Conservation (phyloP, 306 rosid species). For the Dalbergia cochinchinensis region DNA sequence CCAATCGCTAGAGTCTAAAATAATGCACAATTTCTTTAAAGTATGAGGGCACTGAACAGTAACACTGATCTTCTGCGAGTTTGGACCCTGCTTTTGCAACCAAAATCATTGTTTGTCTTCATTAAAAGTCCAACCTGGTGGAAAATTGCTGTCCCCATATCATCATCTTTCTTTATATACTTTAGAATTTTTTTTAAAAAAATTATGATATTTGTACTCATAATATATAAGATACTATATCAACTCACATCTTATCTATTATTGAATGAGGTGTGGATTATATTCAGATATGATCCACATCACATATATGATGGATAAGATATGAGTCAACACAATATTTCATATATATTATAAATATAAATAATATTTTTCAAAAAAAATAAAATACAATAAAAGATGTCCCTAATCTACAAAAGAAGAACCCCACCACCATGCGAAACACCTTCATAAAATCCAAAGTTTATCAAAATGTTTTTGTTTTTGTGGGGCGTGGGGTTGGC, state of each 20-base stretch:
- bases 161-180: neutral
- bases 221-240: no score
- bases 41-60: slow-evolving; percentile 21
- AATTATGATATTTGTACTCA: no score
- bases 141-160: slow-evolving; percentile 49
- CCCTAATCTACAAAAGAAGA: slow-evolving; percentile 52
- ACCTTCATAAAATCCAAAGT: slow-evolving; percentile 44
- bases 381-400: no score
- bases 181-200: no score
- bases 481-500: slow-evolving; percentile 46
- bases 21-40: slow-evolving; percentile 33
- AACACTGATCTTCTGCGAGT: slow-evolving; percentile 44
- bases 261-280: no score
- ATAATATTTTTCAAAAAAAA: no score
- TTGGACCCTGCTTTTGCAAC: slow-evolving; percentile 60
- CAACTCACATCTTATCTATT: no score
- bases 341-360: no score
- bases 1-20: slow-evolving; percentile 47
- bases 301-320: no score
- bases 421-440: slow-evolving; percentile 50
- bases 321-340: no score
- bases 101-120: slow-evolving; percentile 58
- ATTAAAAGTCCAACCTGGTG: slow-evolving; percentile 61
- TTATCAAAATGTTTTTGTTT: slow-evolving; percentile 51
- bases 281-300: no score